Percentiles rank a stretch among this genome's conserved stretches.
phyloP scores from a whole-genome alignment of 371 early-diverging fungal genomes.

The Nematocida ausubeli region DNA sequence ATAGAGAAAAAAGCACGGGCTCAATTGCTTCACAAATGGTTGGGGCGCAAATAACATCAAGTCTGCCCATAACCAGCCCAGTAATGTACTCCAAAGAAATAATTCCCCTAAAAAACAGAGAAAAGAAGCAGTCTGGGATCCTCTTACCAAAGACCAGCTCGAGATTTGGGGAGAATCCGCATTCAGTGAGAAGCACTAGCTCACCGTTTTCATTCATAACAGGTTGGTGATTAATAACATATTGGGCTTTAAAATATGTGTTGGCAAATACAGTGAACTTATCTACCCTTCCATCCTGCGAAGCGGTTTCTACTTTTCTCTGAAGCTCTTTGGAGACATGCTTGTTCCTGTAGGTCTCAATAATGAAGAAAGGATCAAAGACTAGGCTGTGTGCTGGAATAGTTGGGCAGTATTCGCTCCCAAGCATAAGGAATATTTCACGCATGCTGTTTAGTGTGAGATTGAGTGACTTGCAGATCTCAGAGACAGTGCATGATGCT shows the following conservation, averaged over 20 bases:
- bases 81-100: constrained; percentile 22
- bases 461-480: constrained; percentile 9
- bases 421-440: constrained; percentile 46
- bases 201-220: constrained; percentile 60
- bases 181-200: constrained; percentile 32
- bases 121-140: constrained; percentile 7
- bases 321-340: neutral
- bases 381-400: constrained; percentile 55
- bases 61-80: constrained; percentile 10
- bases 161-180: constrained; percentile 45
- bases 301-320: neutral
- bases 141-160: constrained; percentile 58
- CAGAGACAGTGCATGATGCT: too few species aligned
- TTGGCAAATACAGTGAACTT: constrained; percentile 23
- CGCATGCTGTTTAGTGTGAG: constrained; percentile 14
- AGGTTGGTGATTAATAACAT: constrained; percentile 54
- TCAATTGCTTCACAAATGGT: neutral
- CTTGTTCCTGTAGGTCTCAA: neutral
- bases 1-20: neutral
- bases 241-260: constrained; percentile 32
- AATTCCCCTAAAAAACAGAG: neutral
- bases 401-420: constrained; percentile 66
- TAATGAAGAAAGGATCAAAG: constrained; percentile 41
- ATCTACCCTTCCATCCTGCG: neutral
- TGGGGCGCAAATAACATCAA: neutral